phyloP scores from a whole-genome alignment of 129 eudicot species.

The Helianthus tuberosus region DNA sequence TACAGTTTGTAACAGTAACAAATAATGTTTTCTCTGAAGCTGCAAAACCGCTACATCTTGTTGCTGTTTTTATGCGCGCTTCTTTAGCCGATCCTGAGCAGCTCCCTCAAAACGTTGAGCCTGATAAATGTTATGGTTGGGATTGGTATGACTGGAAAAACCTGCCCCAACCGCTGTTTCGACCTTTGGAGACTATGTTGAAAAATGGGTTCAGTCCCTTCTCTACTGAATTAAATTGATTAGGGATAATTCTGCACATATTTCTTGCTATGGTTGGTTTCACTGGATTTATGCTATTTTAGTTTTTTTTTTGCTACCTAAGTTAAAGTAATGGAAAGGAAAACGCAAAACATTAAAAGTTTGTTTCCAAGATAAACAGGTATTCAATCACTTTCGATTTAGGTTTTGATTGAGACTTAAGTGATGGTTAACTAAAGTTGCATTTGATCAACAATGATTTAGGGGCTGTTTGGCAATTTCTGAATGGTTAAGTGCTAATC shows the following conservation, averaged over 20 bases:
- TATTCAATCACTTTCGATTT: too few species aligned
- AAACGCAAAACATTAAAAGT: too few species aligned
- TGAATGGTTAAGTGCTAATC: too few species aligned
- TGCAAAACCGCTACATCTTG: slow-evolving; percentile 51
- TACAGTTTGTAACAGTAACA: slow-evolving; percentile 56
- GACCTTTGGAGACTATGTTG: slow-evolving; percentile 55
- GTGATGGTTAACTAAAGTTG: background rate
- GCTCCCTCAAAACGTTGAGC: slow-evolving; percentile 65
- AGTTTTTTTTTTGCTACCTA: background rate
- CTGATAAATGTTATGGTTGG: slow-evolving; percentile 96
- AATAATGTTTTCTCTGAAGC: slow-evolving; percentile 48
- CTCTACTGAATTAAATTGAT: slow-evolving; percentile 28
- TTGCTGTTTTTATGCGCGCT: slow-evolving; percentile 70
- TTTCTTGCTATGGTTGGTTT: slow-evolving; percentile 14
- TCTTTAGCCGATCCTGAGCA: slow-evolving; percentile 47
- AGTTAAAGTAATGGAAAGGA: background rate
- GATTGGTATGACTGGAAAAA: slow-evolving; percentile 82
- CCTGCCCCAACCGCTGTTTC: slow-evolving; percentile 71
- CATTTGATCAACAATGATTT: background rate
- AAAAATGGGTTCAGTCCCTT: slow-evolving; percentile 59
- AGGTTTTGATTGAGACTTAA: background rate
- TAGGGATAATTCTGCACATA: background rate
- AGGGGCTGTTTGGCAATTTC: too few species aligned
- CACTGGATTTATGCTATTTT: background rate
- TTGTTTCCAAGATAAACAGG: too few species aligned